Evolutionary conservation across 306 rosid genomes (phyloP).

Genomic region (Spatholobus suberectus): DNA sequence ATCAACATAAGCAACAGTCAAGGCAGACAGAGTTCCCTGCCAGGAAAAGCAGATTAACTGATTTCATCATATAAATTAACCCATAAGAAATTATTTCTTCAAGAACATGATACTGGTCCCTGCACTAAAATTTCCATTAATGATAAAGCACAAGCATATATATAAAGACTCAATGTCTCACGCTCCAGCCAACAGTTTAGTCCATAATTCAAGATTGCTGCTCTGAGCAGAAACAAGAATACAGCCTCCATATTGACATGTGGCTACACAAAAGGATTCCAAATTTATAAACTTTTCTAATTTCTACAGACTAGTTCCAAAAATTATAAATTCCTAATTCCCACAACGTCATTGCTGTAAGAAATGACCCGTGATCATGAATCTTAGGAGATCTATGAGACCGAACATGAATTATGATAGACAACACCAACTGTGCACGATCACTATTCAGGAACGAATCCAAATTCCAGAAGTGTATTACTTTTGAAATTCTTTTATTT

Average conservation of each 20-base stretch:
- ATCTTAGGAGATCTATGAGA: not conserved
- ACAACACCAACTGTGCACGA: not conserved
- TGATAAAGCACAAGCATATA: constrained; percentile 14
- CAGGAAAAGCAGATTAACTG: not conserved
- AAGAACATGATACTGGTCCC: not conserved
- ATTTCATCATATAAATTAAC: constrained; percentile 9
- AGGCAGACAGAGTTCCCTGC: not conserved
- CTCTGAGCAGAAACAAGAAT: not conserved
- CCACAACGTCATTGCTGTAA: not conserved
- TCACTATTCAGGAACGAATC: not conserved
- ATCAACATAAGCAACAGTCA: constrained; percentile 11
- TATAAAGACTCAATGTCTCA: not conserved
- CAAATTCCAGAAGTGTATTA: not conserved
- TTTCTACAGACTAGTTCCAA: not conserved
- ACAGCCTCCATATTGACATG: not conserved
- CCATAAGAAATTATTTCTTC: not conserved
- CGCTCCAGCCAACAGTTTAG: constrained; percentile 3
- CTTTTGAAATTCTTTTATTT: too few species aligned
- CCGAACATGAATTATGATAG: not conserved
- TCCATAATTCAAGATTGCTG: constrained; percentile 3
- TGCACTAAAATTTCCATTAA: constrained; percentile 4
- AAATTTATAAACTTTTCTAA: not conserved
- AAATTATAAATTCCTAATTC: not conserved
- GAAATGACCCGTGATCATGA: constrained; percentile 10
- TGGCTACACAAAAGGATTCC: not conserved